Evolutionary conservation across 352 stramenopile species (phyloP), one percentile per base, ranked within the genome.

Genomic region (Globisporangium solare): DNA sequence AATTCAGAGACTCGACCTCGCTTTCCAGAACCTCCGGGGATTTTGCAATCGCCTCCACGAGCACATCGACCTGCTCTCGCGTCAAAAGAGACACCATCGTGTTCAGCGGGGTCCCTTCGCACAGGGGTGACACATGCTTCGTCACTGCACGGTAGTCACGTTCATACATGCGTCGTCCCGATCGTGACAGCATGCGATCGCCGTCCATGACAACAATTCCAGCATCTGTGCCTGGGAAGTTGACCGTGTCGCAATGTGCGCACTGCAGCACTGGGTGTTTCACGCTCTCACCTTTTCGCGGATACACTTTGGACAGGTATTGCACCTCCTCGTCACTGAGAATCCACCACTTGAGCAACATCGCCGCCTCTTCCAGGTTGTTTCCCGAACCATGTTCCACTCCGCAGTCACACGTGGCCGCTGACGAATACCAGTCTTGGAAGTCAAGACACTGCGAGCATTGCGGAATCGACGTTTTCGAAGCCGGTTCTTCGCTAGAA

Each of bases 121-220:
- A 92, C 15, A 89, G 47, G 21, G 79, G 77, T 2, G 79, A 89
- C 15, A 89, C 79, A 47, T 92, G 82, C 59, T 88, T 87, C 11
- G 79, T 92, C 47, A 92, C 82, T 1, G 75, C 76, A 21, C 82
- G 76, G 61, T 92, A 92, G 57, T 92, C 82, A 39, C 82, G 67
- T 58, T 92, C 82, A 47, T 76, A 88, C 82, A 92, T 89, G 41
- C 82, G 79, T 14, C 82, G 76, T 4, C 82, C 82, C 0, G 71
- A 74, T 0, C 77, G 71, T 10, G 82, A 83, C 8, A 89, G 59
- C 82, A 92, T 89, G 31, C 75, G 71, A 51, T 89, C 69, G 21
- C 77, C 70, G 54, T 86, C 79, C 54, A 92, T 76, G 45, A 75
- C 69, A 13, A 92, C 79, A 50, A 92, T 86, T 0, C 82, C 82